phyloP scores from a whole-genome alignment of 1,284 basidiomycete species.

The Irpex sp. region DNA sequence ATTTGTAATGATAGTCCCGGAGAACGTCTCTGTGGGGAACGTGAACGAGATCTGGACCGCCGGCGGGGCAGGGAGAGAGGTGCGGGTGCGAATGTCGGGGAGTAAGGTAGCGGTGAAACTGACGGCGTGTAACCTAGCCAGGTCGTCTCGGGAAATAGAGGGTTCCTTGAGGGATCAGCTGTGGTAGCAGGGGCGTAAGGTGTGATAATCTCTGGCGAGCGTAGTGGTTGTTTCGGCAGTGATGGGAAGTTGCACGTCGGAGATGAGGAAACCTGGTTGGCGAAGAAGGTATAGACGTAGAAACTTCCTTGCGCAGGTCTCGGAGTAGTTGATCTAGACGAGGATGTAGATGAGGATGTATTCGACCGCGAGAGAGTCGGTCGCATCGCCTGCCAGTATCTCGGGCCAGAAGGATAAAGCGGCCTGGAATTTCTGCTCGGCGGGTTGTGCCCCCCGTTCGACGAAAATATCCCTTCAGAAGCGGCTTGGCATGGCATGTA shows the following conservation, averaged over 20 bases:
- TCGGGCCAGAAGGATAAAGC: conserved; percentile 13
- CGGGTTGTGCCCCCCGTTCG: neutral
- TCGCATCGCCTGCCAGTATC: conserved; percentile 6
- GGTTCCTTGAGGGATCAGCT: neutral
- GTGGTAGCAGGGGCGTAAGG: neutral
- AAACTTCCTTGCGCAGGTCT: conserved; percentile 6
- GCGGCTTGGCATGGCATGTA: conserved; percentile 58
- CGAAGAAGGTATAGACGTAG: conserved; percentile 18
- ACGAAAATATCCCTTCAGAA: conserved; percentile 42
- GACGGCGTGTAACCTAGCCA: conserved; percentile 5
- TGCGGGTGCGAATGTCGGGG: conserved; percentile 4
- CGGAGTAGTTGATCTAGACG: neutral
- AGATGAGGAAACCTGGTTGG: conserved; percentile 10
- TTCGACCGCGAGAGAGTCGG: neutral
- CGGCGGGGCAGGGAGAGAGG: neutral
- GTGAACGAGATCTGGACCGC: neutral
- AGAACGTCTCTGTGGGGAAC: neutral
- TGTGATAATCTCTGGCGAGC: conserved; percentile 1
- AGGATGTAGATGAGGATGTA: neutral
- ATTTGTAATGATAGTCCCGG: neutral
- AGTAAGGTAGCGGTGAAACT: conserved; percentile 6
- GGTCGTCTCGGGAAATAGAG: neutral
- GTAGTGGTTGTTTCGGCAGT: neutral
- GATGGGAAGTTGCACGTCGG: conserved; percentile 3
- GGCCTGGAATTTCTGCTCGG: conserved; percentile 3